Evolutionary conservation across 2,329 filamentous ascomycete genomes (phyloP).

Genomic region (Alternaria consortialis): DNA sequence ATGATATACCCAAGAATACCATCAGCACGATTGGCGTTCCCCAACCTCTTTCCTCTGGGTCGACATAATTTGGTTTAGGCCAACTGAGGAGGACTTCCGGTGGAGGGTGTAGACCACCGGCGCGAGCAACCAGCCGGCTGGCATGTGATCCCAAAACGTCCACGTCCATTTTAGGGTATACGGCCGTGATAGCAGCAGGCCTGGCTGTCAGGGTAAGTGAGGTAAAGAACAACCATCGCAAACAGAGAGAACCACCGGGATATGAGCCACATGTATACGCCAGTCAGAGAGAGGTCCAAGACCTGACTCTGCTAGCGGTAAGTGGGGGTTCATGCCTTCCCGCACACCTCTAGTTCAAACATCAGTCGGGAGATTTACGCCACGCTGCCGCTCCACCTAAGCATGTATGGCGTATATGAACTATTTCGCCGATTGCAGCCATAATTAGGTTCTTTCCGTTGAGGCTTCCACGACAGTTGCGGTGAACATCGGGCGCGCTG

Average conservation of each 20-base stretch:
- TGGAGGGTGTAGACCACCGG: constrained; percentile 50
- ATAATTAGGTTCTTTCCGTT: neutral
- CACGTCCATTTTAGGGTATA: constrained; percentile 14
- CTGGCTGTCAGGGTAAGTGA: neutral
- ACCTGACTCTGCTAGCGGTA: constrained; percentile 11
- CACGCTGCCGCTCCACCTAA: neutral
- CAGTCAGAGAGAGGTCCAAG: constrained; percentile 8
- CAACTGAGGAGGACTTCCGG: constrained; percentile 53
- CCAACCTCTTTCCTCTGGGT: constrained; percentile 58
- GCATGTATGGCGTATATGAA: neutral
- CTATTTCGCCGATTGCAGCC: neutral
- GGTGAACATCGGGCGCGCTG: neutral
- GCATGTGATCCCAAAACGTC: constrained; percentile 7
- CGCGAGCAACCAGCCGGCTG: constrained; percentile 30
- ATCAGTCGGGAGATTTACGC: constrained; percentile 9
- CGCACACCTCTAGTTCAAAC: constrained; percentile 16
- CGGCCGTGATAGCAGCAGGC: neutral
- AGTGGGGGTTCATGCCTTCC: constrained; percentile 21
- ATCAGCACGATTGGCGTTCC: constrained; percentile 55
- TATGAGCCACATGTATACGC: constrained; percentile 19
- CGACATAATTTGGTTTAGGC: constrained; percentile 59
- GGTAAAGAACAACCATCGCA: constrained; percentile 5
- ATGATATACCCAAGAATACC: constrained; percentile 52
- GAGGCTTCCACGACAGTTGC: neutral
- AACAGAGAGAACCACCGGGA: constrained; percentile 2